Evolutionary conservation across 2,329 filamentous ascomycete genomes (phyloP).

Genomic region (Colletotrichum sidae): DNA sequence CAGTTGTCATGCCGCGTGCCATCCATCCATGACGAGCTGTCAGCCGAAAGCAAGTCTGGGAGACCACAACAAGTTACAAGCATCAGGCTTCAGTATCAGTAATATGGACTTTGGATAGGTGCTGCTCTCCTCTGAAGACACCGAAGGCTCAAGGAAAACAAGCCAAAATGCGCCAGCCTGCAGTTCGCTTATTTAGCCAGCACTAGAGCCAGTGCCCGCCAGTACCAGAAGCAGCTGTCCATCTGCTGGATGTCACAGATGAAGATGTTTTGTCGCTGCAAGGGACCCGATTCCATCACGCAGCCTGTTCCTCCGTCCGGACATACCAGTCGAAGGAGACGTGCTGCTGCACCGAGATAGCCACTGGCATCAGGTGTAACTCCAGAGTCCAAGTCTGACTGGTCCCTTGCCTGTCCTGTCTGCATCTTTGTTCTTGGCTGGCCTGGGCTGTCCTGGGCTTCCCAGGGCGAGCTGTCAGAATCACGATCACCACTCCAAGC

Average conservation of each 20-base stretch:
- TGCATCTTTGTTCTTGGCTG: conserved; percentile 10
- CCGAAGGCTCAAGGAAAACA: neutral
- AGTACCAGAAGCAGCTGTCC: neutral
- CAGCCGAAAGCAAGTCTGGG: too few relatives aligned
- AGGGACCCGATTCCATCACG: conserved; percentile 27
- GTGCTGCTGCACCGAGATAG: neutral
- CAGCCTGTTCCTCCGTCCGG: conserved; percentile 29
- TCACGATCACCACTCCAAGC: conserved; percentile 1
- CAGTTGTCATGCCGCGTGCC: too few relatives aligned
- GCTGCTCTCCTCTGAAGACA: too few relatives aligned
- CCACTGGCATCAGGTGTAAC: neutral
- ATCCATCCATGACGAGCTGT: too few relatives aligned
- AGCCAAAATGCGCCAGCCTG: conserved; percentile 1
- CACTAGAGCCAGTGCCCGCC: too few relatives aligned
- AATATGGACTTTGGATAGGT: too few relatives aligned
- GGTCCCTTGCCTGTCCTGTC: conserved; percentile 1
- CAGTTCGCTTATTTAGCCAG: conserved; percentile 2
- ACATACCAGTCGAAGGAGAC: conserved; percentile 5
- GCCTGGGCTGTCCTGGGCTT: conserved; percentile 23
- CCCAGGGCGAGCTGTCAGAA: conserved; percentile 27
- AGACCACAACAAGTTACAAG: too few relatives aligned
- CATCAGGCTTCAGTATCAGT: too few relatives aligned
- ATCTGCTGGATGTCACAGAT: neutral
- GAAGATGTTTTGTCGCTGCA: conserved; percentile 5
- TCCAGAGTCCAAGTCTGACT: neutral